Evolutionary conservation across 2,329 filamentous ascomycete genomes (phyloP).

Genomic region (Aspergillus vadensis): DNA sequence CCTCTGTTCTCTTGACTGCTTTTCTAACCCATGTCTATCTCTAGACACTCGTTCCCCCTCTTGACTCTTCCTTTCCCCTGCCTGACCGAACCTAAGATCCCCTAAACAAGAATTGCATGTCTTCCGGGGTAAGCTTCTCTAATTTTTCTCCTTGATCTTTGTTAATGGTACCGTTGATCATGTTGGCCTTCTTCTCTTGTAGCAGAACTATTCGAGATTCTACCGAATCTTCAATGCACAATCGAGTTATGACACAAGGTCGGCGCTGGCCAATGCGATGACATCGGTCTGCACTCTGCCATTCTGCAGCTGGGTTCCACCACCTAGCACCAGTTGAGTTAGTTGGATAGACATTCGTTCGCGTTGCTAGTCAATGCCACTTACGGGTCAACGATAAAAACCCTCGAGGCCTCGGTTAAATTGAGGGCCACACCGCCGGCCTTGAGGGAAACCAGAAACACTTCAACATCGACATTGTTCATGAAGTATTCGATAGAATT

Average conservation of each 20-base stretch:
- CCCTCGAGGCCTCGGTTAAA: conserved; percentile 87
- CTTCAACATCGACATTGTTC: conserved; percentile 90
- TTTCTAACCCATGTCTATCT: too few species aligned
- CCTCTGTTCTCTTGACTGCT: too few species aligned
- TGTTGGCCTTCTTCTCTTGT: conserved; percentile 97
- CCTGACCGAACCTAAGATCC: conserved; percentile 55
- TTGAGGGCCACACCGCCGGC: conserved; percentile 95
- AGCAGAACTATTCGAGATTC: conserved; percentile 93
- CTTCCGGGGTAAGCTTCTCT: conserved; percentile 85
- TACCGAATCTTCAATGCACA: conserved; percentile 96
- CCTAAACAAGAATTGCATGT: conserved; percentile 95
- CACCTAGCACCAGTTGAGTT: conserved; percentile 59
- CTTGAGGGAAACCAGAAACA: conserved; percentile 94
- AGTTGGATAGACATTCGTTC: conserved; percentile 11
- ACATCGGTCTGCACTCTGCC: conserved; percentile 92
- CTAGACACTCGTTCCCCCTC: background rate
- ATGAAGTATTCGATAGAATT: conserved; percentile 96
- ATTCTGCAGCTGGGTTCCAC: conserved; percentile 99
- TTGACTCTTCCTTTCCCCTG: background rate
- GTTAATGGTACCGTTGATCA: conserved; percentile 97
- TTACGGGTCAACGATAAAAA: conserved; percentile 95
- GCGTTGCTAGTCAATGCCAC: conserved; percentile 41
- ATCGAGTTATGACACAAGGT: conserved; percentile 88
- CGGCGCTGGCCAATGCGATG: conserved; percentile 95
- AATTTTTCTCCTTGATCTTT: conserved; percentile 80